Percentiles rank a stretch among this genome's conserved stretches.
Evolutionary conservation across 192 early-diverging fungal species (phyloP).

Genomic region (Backusella liffmaniae): DNA sequence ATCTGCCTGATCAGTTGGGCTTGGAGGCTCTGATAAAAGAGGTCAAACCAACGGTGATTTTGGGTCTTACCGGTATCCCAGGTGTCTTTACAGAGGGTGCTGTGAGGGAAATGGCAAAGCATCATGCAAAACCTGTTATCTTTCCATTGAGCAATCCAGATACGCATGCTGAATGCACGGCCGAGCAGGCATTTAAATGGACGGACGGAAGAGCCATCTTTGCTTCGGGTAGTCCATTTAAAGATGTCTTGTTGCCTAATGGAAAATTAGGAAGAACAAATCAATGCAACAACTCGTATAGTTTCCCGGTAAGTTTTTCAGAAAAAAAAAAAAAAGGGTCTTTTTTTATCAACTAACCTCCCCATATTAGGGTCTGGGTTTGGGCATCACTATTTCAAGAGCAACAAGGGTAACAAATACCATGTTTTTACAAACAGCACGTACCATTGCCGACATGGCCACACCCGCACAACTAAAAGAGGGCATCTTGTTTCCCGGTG

Average conservation of each 20-base stretch:
- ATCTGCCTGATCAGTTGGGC: conserved; percentile 39
- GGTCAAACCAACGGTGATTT: conserved; percentile 43
- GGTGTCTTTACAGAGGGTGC: conserved; percentile 43
- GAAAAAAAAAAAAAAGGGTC: too few relatives aligned
- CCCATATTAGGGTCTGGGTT: conserved; percentile 69
- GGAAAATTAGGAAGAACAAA: conserved; percentile 62
- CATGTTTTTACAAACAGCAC: conserved; percentile 82
- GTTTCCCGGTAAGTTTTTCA: conserved; percentile 73
- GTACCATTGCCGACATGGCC: conserved; percentile 74
- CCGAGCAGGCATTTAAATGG: conserved; percentile 83
- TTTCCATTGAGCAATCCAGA: conserved; percentile 90
- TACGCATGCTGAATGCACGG: conserved; percentile 93
- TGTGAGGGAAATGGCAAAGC: conserved; percentile 61
- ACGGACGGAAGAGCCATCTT: conserved; percentile 91
- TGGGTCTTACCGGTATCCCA: conserved; percentile 40
- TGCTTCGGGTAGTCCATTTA: conserved; percentile 95
- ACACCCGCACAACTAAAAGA: conserved; percentile 63
- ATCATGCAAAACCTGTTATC: conserved; percentile 81
- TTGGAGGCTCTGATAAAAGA: conserved; percentile 42
- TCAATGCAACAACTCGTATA: conserved; percentile 96
- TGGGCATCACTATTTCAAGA: conserved; percentile 78
- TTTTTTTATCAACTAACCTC: not conserved
- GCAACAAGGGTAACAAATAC: conserved; percentile 69
- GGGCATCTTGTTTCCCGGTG: conserved; percentile 80
- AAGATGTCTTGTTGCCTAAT: conserved; percentile 66